A percentile compares a stretch with the other conserved stretches of the same genome.
These are phyloP conservation scores for Suhomyces tanzawaensis DNA, from an alignment of 805 yeast genomes.

Conservation along the genomic window DNA sequence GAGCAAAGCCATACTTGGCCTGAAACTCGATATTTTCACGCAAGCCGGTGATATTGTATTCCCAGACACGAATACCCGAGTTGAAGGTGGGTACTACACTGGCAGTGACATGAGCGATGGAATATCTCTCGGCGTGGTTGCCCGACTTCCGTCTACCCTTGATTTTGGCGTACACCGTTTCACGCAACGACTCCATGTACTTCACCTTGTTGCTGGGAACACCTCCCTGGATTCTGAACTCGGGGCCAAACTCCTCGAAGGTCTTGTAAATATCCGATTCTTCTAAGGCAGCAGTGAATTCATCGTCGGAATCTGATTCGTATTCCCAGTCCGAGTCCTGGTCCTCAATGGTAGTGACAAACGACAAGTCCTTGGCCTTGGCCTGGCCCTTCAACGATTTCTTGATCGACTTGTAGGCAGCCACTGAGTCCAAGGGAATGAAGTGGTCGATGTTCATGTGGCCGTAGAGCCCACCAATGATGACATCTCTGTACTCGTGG, in stretches of 20 bases:
- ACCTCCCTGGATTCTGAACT: constrained; percentile 50
- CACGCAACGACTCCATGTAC: constrained; percentile 59
- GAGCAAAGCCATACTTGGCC: constrained; percentile 24
- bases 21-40: constrained; percentile 19
- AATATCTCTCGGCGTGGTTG: constrained; percentile 52
- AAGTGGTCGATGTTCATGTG: constrained; percentile 91
- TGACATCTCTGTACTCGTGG: constrained; percentile 78
- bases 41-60: constrained; percentile 67
- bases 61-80: constrained; percentile 84
- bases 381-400: constrained; percentile 14
- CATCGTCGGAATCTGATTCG: constrained; percentile 24
- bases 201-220: constrained; percentile 63
- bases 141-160: constrained; percentile 47
- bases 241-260: constrained; percentile 11
- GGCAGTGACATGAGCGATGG: constrained; percentile 67
- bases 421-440: constrained; percentile 67
- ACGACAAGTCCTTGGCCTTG: not conserved
- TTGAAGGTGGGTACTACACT: constrained; percentile 83
- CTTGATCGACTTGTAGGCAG: constrained; percentile 57
- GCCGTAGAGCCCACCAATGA: constrained; percentile 80
- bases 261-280: constrained; percentile 4
- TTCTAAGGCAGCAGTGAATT: constrained; percentile 7
- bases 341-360: not conserved
- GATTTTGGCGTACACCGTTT: constrained; percentile 48
- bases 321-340: constrained; percentile 19